Percentiles rank a stretch among this genome's conserved stretches.
Evolutionary conservation across 2,329 filamentous ascomycete genomes (phyloP).

Genomic region (Penicillium freii): DNA sequence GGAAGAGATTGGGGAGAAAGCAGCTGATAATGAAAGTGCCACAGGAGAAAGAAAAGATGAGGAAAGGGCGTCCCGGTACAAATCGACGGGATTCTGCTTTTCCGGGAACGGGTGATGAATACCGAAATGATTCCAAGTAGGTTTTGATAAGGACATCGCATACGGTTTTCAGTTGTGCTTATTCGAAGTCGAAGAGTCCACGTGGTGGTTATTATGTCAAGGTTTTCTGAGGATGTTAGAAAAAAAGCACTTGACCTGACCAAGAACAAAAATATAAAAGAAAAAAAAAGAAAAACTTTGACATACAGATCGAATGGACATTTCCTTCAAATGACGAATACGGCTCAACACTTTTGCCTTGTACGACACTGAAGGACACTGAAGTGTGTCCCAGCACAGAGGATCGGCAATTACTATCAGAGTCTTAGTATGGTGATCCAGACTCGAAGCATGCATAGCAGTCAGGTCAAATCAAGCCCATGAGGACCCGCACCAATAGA

Average conservation of each 20-base stretch:
- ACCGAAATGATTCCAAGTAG: conserved; percentile 33
- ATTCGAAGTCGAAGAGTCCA: conserved; percentile 12
- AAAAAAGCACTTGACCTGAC: not conserved
- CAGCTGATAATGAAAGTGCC: conserved; percentile 23
- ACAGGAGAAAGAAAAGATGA: conserved; percentile 24
- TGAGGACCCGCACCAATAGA: not conserved
- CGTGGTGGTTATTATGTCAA: conserved; percentile 3
- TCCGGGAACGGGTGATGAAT: conserved; percentile 32
- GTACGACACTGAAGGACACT: conserved; percentile 12
- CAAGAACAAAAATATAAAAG: not conserved
- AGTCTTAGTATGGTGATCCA: conserved; percentile 13
- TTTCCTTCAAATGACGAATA: conserved; percentile 6
- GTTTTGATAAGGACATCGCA: conserved; percentile 41
- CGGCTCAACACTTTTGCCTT: not conserved
- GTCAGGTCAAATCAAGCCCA: not conserved
- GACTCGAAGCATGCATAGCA: conserved; percentile 4
- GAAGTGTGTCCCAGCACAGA: conserved; percentile 9
- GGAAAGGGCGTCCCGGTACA: conserved; percentile 25
- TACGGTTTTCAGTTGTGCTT: conserved; percentile 15
- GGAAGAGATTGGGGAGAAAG: conserved; percentile 8
- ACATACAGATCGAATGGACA: conserved; percentile 8
- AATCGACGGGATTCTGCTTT: conserved; percentile 28
- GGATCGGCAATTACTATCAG: conserved; percentile 14
- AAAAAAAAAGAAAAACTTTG: not conserved
- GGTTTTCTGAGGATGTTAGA: not conserved